Percentiles rank a stretch among this genome's conserved stretches.
phyloP scores from a whole-genome alignment of 768 basidiomycete species.

The Tricholoma furcatifolium region DNA sequence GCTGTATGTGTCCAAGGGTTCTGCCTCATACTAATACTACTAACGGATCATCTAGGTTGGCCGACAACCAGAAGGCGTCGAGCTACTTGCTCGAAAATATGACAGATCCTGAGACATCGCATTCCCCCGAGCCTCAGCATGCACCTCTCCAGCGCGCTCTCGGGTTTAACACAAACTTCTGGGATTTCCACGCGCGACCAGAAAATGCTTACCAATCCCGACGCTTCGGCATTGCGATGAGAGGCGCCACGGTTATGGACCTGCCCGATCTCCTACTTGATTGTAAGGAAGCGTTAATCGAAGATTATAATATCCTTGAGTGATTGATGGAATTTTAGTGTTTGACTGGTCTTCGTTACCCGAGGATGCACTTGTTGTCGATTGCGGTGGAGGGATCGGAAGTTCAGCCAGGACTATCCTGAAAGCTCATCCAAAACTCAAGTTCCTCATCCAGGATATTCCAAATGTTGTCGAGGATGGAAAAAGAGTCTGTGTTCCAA shows the following conservation, averaged over 20 bases:
- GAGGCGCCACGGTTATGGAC: constrained; percentile 19
- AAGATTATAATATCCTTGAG: background rate
- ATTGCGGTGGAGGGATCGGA: constrained; percentile 69
- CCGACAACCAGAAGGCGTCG: constrained; percentile 23
- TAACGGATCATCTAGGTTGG: constrained; percentile 16
- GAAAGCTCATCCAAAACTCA: too few species aligned
- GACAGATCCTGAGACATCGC: constrained; percentile 18
- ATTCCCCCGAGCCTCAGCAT: constrained; percentile 17
- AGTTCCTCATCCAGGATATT: too few species aligned
- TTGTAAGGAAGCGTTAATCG: constrained; percentile 10
- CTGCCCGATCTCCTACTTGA: constrained; percentile 16
- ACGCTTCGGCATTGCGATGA: constrained; percentile 26
- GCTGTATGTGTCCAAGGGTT: constrained; percentile 14
- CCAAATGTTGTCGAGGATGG: constrained; percentile 21
- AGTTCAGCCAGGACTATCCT: too few species aligned
- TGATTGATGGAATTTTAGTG: constrained; percentile 29
- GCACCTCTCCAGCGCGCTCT: constrained; percentile 20
- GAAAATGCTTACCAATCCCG: too few species aligned
- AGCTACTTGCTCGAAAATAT: constrained; percentile 27
- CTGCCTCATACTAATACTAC: background rate
- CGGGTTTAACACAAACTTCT: constrained; percentile 17
- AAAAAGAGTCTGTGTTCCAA: background rate
- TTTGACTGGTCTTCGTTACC: constrained; percentile 55
- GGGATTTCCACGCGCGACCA: constrained; percentile 21
- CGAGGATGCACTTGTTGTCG: constrained; percentile 49